Base-by-base conservation (phyloP, 192 early-diverging fungal genomes). In the Backusella circina region DNA sequence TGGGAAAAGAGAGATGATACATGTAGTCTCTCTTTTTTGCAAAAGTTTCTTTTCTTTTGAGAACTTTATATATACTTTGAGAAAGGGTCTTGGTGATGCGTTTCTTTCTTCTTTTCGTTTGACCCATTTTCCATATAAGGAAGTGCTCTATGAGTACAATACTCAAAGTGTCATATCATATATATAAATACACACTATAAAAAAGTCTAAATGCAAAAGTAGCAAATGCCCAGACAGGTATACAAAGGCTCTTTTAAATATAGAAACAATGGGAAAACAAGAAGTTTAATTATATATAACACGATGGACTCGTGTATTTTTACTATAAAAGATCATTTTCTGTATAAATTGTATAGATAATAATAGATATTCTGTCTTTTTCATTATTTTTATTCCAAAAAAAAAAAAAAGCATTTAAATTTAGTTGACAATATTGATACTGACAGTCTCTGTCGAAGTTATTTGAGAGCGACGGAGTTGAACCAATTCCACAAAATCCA, bases 391-490 rank as follows among this genome's bases (percentile, higher is more conserved):
- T 47, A 47, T 47, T 47, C 18, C 18, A 47, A 47, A 16, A 47
- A 47, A n/a, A 47, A n/a, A 47, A n/a, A 47, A 47, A 23, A n/a
- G n/a, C 7, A 32, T 65, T 44, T 38, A 21, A 37, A 23, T 65
- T 39, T 77, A 77, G 31, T 77, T 70, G 38, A 79, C 37, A 23
- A 79, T 41, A 31, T 70, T 65, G 13, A 79, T 57, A 12, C 75
- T 79, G 26, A 79, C 70, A 16, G 78, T 79, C 44, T 79, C 78
- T 30, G 68, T 75, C 23, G 70, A 73, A 36, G 68, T 70, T 12
- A 79, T 41, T 57, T 64, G 51, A 16, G 31, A 31, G 16, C 69
- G 67, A 47, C 75, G 75, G 44, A 76, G 50, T 32, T 76, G 75
- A 21, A 76, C 75, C 32, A 64, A 31, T 18, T 68, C 35, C 0